phyloP scores from a whole-genome alignment of 2,329 filamentous ascomycete species.

The Aspergillus japonicus region DNA sequence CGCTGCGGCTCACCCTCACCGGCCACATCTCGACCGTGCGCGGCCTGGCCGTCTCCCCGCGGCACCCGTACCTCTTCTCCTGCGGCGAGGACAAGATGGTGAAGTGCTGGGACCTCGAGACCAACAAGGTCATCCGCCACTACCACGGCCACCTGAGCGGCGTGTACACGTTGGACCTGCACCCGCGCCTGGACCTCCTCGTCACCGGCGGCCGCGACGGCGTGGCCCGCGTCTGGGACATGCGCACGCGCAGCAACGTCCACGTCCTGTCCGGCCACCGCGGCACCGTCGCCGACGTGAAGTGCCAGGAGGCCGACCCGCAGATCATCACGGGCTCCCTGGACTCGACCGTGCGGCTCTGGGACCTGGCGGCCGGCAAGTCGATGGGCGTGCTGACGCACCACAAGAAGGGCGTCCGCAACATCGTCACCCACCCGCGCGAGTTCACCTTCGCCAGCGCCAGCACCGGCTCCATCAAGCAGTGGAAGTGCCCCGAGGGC shows the following conservation, averaged over 20 bases:
- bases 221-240: constrained; percentile 95
- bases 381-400: constrained; percentile 94
- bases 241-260: constrained; percentile 93
- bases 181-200: constrained; percentile 90
- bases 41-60: constrained; percentile 84
- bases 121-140: constrained; percentile 98
- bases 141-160: constrained; percentile 97
- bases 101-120: constrained; percentile 99
- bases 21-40: constrained; percentile 93
- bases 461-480: constrained; percentile 92
- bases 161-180: constrained; percentile 89
- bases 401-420: constrained; percentile 95
- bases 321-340: constrained; percentile 93
- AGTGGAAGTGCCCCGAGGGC: constrained; percentile 98
- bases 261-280: constrained; percentile 92
- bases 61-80: constrained; percentile 95
- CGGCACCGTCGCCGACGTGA: constrained; percentile 81
- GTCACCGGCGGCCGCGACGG: constrained; percentile 94
- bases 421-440: constrained; percentile 77
- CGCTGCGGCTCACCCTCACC: constrained; percentile 80
- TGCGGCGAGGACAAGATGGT: constrained; percentile 99
- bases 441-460: constrained; percentile 97
- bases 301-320: constrained; percentile 93
- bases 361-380: constrained; percentile 95
- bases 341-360: constrained; percentile 85